Evolutionary conservation across 2,329 filamentous ascomycete genomes (phyloP), one percentile per base, ranked within the genome.

Genomic region (Claviceps paspali): DNA sequence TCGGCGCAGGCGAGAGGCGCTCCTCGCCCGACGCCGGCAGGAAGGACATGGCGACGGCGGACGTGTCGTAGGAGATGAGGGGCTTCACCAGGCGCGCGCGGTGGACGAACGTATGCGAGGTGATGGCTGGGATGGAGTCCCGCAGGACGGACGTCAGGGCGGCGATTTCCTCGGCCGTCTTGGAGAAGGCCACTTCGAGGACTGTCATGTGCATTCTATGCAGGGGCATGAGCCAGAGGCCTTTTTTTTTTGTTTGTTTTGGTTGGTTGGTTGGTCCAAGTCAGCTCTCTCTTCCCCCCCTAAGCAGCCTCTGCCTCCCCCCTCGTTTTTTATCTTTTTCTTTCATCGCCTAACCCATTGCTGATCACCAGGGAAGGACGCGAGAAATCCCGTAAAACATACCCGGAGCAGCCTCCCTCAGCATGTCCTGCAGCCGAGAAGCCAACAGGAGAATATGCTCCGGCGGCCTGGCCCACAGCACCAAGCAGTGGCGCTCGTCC

Each of bases 391-490:
- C 15, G 6, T 17, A 6, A 26, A 8, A 28, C 78, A 54, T 63
- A 91, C 85, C 71, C 26, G 84, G 82, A 11, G 79, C 78, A 15
- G 73, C 68, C 15, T 65, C 59, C 39, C 66, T 63, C 33, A 92
- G 62, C 49, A 73, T 68, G 35, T 67, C 56, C 56, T 95, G 88
- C 22, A 95, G 60, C 39, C 70, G 68, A 2, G 62, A 58, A 3
- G 88, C 74, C 41, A 96, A 60, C 15, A 68, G 60, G 32, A 79
- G 65, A 14, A 95, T 65, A 46, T 79, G 74, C 32, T 73, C 60
- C 1, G 87, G 82, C 12, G 88, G 88, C 6, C 87, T 69, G 3
- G 82, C 84, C 85, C 86, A 95, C 52, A 95, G 78, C 1, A 86
- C 82, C 9, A 95, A 65, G 52, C 87, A 92, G 50, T 94, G 70